Evolutionary conservation across 371 early-diverging fungal genomes (phyloP), one percentile per base, ranked within the genome.

Genomic region (Mortierella sp.): DNA sequence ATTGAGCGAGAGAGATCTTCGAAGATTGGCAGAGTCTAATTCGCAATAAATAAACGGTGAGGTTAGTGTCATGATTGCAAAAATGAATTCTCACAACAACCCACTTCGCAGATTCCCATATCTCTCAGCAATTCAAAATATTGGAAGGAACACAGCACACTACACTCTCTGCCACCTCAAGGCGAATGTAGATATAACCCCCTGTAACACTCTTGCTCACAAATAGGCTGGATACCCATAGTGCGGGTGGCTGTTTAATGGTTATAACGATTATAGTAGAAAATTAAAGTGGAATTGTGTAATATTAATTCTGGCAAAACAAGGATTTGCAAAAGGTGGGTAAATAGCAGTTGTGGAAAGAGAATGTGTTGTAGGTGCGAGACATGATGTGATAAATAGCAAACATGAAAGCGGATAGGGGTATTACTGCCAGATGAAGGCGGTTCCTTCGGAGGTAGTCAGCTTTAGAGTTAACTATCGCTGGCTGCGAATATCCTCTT

Each of bases 1-100:
- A 29, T 10, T 59, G 22, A 60, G 9, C 4, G 71, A 64, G 31
- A 59, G 1, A 2, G 71, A 64, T 37, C 58, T 37, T 60, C 59
- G 64, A n/a, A 64, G 17, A 22, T 12, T 43, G n/a, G 34, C 1
- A 19, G 3, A 1, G 15, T 57, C 57, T 57, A 54, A 29, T 19
- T 1, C 15, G 10, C 2, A n/a, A 19, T 6, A 19, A 3, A 19
- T 3, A 5, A 47, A 45, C 3, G 45, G 15, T 13, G 15, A 45
- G 51, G 51, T 40, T 13, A 40, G 40, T n/a, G n/a, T n/a, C n/a
- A n/a, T n/a, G n/a, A n/a, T n/a, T n/a, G n/a, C n/a, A n/a, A n/a
- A n/a, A n/a, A n/a, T n/a, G n/a, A n/a, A n/a, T n/a, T n/a, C n/a
- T n/a, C n/a, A n/a, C n/a, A n/a, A n/a, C n/a, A n/a, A n/a, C n/a